Percentiles rank a stretch among this genome's conserved stretches.
Conservation (phyloP, 148 eudicot genomes). For the Rhododendron mucronatum region DNA sequence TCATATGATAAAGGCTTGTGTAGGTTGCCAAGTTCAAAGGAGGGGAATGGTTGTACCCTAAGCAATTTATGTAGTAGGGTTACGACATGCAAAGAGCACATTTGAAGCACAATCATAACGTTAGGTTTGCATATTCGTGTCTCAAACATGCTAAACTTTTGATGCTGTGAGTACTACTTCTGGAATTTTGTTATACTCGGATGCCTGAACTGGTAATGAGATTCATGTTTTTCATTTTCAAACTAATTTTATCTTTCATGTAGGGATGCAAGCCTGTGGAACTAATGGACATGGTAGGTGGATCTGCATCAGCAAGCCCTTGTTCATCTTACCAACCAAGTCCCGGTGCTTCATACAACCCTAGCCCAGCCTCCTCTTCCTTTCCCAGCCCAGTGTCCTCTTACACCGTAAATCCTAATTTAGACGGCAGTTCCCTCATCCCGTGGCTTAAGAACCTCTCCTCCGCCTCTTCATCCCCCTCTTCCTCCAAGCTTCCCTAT, state of each 20-base stretch:
- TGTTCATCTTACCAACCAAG: conserved; percentile 64
- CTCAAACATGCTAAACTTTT: not conserved
- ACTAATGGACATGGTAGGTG: conserved; percentile 36
- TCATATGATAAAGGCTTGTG: not conserved
- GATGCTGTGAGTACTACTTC: not conserved
- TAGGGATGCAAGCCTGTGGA: conserved; percentile 66
- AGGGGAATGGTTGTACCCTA: not conserved
- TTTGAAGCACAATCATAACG: not conserved
- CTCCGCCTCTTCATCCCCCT: conserved; percentile 44
- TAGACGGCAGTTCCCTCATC: conserved; percentile 56
- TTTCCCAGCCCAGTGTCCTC: conserved; percentile 63
- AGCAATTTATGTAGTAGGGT: not conserved
- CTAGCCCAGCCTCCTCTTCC: conserved; percentile 59
- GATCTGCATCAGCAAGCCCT: conserved; percentile 59
- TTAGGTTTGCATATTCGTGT: not conserved
- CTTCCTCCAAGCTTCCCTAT: conserved; percentile 45
- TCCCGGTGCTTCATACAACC: conserved; percentile 60
- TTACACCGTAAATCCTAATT: conserved; percentile 32
- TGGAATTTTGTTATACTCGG: not conserved
- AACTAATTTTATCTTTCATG: not conserved
- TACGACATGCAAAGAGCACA: too few relatives aligned
- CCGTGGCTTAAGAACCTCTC: conserved; percentile 77
- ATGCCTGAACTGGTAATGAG: not conserved
- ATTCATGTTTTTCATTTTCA: not conserved
- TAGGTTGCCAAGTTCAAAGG: not conserved